Base-by-base conservation (phyloP, 257 asterid species). In the Sherardia arvensis region DNA sequence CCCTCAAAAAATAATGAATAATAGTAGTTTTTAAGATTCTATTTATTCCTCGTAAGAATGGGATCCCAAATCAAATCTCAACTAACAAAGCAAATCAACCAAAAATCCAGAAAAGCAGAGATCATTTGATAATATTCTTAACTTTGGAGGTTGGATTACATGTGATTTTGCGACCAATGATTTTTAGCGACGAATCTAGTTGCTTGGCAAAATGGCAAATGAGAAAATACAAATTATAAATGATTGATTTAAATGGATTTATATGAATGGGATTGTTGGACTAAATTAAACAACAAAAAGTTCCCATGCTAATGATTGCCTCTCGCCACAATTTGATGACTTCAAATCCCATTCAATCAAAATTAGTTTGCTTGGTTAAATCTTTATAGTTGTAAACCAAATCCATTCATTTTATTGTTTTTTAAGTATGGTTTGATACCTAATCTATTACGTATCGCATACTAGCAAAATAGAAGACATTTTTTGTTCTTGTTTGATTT, bases 231-330 rank as follows among this genome's bases (percentile, higher is more conserved):
- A 43, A 43, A 17, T 43, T 43, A 43, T 14, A 43, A 25, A 57
- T 28, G 62, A 28, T 27, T 32, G 43, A n/a, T 17, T 43, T 43
- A 43, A 43, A 43, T 14, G 6, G 62, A 57, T 57, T 71, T 67
- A 71, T 43, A 15, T 54, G 78, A 66, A 68, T 69, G 72, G 59
- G 17, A n/a, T 29, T 69, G 62, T 68, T 45, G 67, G 53, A 33
- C 26, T 57, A 40, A 25, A 22, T 22, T 43, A 43, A 34, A 57
- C 43, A 18, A 61, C 30, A 27, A 65, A 30, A 47, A 9, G 78
- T 68, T 76, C 85, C 81, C 59, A 77, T 62, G 55, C 65, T 69
- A 64, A 83, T 85, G 73, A 85, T 83, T 76, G 76, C 67, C 55
- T 74, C 32, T 76, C 66, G 85, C 76, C 67, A 64, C 61, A 64